Base-by-base conservation (phyloP, 2,329 filamentous ascomycete genomes). In the Arthroderma sp. region DNA sequence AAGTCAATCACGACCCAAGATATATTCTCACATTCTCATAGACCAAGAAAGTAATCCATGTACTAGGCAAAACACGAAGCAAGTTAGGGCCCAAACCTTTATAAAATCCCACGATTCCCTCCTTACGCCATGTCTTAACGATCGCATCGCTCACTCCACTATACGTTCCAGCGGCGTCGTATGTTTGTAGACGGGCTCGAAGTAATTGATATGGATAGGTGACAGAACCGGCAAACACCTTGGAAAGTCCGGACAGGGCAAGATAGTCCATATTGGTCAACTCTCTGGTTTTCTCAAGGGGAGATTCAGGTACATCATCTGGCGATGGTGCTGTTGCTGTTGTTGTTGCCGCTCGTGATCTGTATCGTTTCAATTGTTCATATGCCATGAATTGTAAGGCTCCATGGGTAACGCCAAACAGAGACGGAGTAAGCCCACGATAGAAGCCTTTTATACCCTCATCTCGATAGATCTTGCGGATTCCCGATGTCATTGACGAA, bases 171-270 rank as follows among this genome's bases (percentile, higher is more conserved):
- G 83, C 80, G 3, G 86, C 84, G 61, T 91, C 75, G 63, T 94
- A 93, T 46, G 85, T 88, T 68, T 98, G 91, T 62, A 98, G 68
- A 38, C 91, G 74, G 52, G 86, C 86, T 49, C 91, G 73, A 41
- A 98, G 75, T 29, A 96, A 87, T 66, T 96, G 91, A 61, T 95
- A 94, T 1, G 91, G 91, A 60, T 96, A 98, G 5, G 89, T 95
- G 43, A 81, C 78, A 28, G 80, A 82, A n/a, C 87, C 87, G 0
- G 91, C 89, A 52, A 93, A 79, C 27, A 94, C 71, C 67, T 98
- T 98, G 39, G 86, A 82, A 3, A 78, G 65, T 28, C 83, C 85
- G 36, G 86, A 91, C 34, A 94, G 74, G 29, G 78, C 70, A n/a
- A 96, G 68, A 33, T 84, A 93, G 48, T 89, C 85, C 56, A 81